Conservation (phyloP, 495 filamentous ascomycete genomes). For the Trichoderma orchidacearum region DNA sequence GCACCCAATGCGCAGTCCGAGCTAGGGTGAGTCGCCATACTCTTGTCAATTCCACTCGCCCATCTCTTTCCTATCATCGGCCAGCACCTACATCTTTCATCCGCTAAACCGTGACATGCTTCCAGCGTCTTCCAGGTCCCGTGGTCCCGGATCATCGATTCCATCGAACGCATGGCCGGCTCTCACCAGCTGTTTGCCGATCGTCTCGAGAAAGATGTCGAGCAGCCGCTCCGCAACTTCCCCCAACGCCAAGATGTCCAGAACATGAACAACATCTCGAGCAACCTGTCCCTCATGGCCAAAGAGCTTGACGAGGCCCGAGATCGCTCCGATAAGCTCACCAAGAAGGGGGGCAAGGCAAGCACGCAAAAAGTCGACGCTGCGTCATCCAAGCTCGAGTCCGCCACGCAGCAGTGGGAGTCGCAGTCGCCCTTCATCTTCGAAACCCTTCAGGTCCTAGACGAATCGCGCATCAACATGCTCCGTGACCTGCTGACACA, state of each 20-base stretch:
- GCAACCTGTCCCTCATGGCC: constrained; percentile 66
- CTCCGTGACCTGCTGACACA: constrained; percentile 88
- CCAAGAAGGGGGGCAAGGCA: constrained; percentile 64
- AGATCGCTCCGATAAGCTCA: constrained; percentile 78
- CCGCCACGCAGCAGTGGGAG: constrained; percentile 76
- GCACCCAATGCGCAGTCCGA: constrained; percentile 60
- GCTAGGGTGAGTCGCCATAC: constrained; percentile 53
- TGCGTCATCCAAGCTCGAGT: constrained; percentile 61
- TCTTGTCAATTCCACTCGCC: constrained; percentile 6
- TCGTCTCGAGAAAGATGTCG: constrained; percentile 84
- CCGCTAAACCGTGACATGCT: too few relatives aligned
- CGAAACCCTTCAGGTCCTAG: constrained; percentile 82
- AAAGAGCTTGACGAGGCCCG: constrained; percentile 74
- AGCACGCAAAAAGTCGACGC: constrained; percentile 67
- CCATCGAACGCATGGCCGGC: constrained; percentile 65
- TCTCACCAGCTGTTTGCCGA: constrained; percentile 74
- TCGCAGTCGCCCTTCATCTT: constrained; percentile 93
- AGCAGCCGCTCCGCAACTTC: constrained; percentile 62
- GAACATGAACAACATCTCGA: constrained; percentile 69
- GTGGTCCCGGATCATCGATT: constrained; percentile 81
- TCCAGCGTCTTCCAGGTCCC: constrained; percentile 75
- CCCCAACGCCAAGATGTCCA: constrained; percentile 68
- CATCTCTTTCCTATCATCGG: constrained; percentile 7
- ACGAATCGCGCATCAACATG: constrained; percentile 82
- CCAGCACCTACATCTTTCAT: not conserved